Base-by-base conservation (phyloP, 2,329 filamentous ascomycete genomes). In the Ascochyta lentis region DNA sequence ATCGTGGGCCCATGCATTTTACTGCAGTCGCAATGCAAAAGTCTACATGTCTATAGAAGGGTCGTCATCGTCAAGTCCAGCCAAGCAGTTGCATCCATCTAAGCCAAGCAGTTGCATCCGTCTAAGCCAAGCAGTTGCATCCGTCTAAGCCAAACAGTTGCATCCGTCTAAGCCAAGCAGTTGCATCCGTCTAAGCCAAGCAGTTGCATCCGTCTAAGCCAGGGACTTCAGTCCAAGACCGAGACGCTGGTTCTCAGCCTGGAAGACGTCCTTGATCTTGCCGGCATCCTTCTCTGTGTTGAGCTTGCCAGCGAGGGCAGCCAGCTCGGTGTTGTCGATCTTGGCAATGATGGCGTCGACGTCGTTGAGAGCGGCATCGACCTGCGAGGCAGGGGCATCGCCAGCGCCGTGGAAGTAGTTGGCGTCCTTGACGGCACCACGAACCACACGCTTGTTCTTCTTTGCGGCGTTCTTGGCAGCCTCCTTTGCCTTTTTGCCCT, bases 391-490 rank as follows among this genome's bases (percentile, higher is more conserved):
- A n/a, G 89, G 84, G 57, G 93, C 89, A 50, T 88, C 89, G 40
- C 84, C 80, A 33, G 74, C 80, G 19, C 81, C 81, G 54, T 83
- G 84, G 77, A 99, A 97, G 87, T 99, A 99, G 84, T 97, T 97
- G 71, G 91, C 93, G 66, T 99, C 95, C 85, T 99, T 99, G 79
- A 94, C 90, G 64, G 91, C 92, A 60, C 87, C 88, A 78, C 96
- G 92, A 69, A 99, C 88, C 43, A 98, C 90, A 83, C 95, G 92
- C 86, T 97, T 97, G 86, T 99, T 99, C 90, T 99, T 99, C 90
- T 99, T 99, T 71, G 95, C 90, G 13, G 95, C 95, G 73, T 92
- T 97, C 88, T 99, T 99, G 55, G 95, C 95, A 2, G 94, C 94
- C 80, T 99, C 95, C 84, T 98, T 99, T 58, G 90, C 89, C 86